These are phyloP conservation scores for Ophiostoma sp. DNA, from an alignment of 2,329 filamentous ascomycete genomes.

Conservation along the genomic window DNA sequence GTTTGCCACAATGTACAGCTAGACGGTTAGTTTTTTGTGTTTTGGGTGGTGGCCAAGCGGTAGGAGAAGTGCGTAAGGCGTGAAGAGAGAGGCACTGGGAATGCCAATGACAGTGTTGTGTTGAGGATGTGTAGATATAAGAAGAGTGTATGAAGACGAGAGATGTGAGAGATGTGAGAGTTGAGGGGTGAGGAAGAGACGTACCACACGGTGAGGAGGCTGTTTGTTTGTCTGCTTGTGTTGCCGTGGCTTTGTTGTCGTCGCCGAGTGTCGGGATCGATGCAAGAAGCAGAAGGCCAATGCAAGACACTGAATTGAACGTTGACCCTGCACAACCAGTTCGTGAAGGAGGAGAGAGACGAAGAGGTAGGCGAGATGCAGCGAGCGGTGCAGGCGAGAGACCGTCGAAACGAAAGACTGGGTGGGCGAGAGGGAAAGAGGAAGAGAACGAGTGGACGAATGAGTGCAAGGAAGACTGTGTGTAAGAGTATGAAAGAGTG, in stretches of 20 bases:
- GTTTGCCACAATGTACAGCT: background rate
- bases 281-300: conserved; percentile 13
- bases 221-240: conserved; percentile 15
- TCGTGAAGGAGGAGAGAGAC: background rate
- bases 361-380: conserved; percentile 10
- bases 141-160: background rate
- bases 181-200: background rate
- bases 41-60: too few relatives aligned
- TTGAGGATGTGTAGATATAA: background rate
- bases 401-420: background rate
- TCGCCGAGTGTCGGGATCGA: conserved; percentile 14
- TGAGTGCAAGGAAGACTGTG: background rate
- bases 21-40: background rate
- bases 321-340: conserved; percentile 7
- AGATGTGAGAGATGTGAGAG: background rate
- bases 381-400: background rate
- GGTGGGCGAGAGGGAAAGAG: background rate
- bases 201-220: conserved; percentile 2
- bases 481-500: background rate
- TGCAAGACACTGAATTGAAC: conserved; percentile 4
- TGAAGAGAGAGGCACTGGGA: too few relatives aligned
- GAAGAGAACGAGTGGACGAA: conserved; percentile 8
- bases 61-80: too few relatives aligned
- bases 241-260: conserved; percentile 10
- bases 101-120: too few relatives aligned